Evolutionary conservation across 768 basidiomycete genomes (phyloP).

Genomic region (Tremella fuciformis): DNA sequence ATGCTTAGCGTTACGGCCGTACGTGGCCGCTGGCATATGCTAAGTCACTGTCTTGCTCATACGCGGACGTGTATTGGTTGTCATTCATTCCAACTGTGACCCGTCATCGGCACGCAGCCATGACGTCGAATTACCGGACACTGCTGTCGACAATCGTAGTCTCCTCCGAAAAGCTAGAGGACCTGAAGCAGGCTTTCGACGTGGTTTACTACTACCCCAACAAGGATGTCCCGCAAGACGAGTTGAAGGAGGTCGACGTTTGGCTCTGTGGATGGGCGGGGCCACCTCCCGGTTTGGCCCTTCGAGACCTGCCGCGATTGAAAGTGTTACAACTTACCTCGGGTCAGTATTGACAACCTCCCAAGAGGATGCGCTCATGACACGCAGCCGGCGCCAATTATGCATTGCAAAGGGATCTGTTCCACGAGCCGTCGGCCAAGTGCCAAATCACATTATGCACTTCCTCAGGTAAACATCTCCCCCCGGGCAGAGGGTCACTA

Average conservation of each 20-base stretch:
- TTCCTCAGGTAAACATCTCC: slow-evolving; percentile 23
- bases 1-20: too few species aligned
- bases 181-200: slow-evolving; percentile 17
- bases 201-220: slow-evolving; percentile 34
- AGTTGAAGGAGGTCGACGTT: slow-evolving; percentile 22
- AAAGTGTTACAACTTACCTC: slow-evolving; percentile 33
- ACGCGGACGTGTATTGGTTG: too few species aligned
- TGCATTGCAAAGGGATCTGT: slow-evolving; percentile 22
- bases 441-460: slow-evolving; percentile 32
- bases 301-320: slow-evolving; percentile 26
- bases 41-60: too few species aligned
- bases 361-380: neutral
- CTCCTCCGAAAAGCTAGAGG: slow-evolving; percentile 16
- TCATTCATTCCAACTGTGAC: too few species aligned
- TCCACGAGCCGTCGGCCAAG: slow-evolving; percentile 22
- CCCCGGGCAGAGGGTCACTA: too few species aligned
- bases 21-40: too few species aligned
- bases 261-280: slow-evolving; percentile 29
- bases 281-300: slow-evolving; percentile 10
- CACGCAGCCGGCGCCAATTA: slow-evolving; percentile 34
- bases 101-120: too few species aligned
- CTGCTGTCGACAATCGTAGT: slow-evolving; percentile 14
- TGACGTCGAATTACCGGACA: slow-evolving; percentile 11
- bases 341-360: slow-evolving; percentile 13
- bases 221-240: slow-evolving; percentile 16